Evolutionary conservation across 2,329 filamentous ascomycete genomes (phyloP), one percentile per base, ranked within the genome.

Genomic region (Scleromitrula shiraiana): DNA sequence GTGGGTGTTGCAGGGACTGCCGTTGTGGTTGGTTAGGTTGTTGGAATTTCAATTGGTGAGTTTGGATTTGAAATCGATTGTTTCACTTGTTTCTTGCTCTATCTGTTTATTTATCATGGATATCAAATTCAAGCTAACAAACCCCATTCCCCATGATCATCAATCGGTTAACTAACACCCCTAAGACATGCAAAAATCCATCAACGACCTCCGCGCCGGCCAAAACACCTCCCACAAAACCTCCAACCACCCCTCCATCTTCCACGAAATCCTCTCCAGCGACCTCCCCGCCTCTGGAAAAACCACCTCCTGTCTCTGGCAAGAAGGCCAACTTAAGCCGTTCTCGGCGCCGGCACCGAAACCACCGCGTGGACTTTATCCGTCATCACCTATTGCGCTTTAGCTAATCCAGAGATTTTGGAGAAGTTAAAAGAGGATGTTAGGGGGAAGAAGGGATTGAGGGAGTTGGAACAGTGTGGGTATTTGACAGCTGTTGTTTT

Each of bases 271-370:
- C 5, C 44, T 61, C 2, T 32, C 53, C 10, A 59, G 56, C 24
- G 22, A 59, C n/a, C 60, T 71, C 0, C 64, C 68, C 2, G 30
- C 53, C 1, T 20, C 54, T 3, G 68, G 69, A 33, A 70, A 69
- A 51, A 53, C 58, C 0, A 17, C 57, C 1, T 22, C 39, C 2
- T 59, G 68, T 0, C 53, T 70, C 5, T 53, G 53, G 6, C 55
- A 63, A 7, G 68, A 71, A 17, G 62, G 44, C 12, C 45, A 53
- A n/a, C n/a, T n/a, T n/a, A n/a, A 36, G 37, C 68, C 1, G 57
- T 65, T 9, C 58, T 57, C 2, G 41, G 46, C 30, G 69, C 68
- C 2, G 69, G 66, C 2, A 66, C 64, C 9, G 62, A 68, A 32
- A 71, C 68, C 0, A 65, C 62, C 0, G 60, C 59, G 9, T 62